Evolutionary conservation across 768 basidiomycete species (phyloP).

Genomic region (Kwoniella mangroviensis): DNA sequence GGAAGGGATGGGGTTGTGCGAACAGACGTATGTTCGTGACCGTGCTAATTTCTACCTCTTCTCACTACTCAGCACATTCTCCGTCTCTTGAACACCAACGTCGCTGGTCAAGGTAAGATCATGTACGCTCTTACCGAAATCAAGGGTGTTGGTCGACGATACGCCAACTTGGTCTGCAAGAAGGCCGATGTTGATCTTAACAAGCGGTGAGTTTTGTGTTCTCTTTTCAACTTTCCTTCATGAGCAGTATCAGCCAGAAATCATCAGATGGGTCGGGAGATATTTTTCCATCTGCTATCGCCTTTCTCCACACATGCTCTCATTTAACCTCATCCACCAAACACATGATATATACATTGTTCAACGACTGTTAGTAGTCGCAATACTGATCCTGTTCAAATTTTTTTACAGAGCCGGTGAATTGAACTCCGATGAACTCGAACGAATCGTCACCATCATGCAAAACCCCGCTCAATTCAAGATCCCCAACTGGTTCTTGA

Average conservation of each 20-base stretch:
- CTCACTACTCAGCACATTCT: conserved; percentile 86
- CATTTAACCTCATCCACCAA: background rate
- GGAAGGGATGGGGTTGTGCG: no score
- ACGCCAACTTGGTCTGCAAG: conserved; percentile 99
- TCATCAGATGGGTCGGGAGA: background rate
- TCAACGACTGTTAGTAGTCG: background rate
- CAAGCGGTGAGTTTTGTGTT: conserved; percentile 77
- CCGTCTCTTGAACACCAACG: conserved; percentile 96
- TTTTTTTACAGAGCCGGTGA: conserved; percentile 83
- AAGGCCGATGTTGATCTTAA: conserved; percentile 98
- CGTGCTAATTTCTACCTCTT: background rate
- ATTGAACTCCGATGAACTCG: conserved; percentile 98
- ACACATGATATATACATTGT: no score
- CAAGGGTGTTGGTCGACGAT: conserved; percentile 99
- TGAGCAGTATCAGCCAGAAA: background rate
- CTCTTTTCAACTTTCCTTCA: background rate
- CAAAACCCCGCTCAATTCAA: conserved; percentile 99
- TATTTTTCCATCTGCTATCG: background rate
- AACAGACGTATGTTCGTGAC: no score
- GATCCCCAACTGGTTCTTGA: conserved; percentile 98
- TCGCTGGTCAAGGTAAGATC: conserved; percentile 98
- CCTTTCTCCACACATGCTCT: background rate
- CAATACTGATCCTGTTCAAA: background rate
- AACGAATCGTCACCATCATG: conserved; percentile 98
- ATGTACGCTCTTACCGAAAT: conserved; percentile 98